Evolutionary conservation across 768 basidiomycete genomes (phyloP).

Genomic region (Trametes cingulata): DNA sequence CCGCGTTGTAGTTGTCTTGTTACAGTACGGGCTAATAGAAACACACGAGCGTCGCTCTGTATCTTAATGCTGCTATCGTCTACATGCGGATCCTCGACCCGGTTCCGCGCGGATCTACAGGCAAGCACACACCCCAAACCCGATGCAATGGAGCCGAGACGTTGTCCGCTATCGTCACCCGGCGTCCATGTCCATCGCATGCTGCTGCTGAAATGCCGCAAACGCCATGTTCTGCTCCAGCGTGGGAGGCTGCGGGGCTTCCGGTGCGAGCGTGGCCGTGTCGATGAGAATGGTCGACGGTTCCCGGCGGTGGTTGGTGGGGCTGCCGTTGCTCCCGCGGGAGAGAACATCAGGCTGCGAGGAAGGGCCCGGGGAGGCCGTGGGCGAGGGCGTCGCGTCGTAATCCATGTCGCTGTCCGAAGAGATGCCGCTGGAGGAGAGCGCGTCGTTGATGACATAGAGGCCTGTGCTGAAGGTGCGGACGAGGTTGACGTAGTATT

Average conservation of each 20-base stretch:
- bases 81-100: background rate
- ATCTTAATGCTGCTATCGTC: constrained; percentile 6
- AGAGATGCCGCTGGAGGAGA: constrained; percentile 28
- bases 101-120: background rate
- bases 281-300: constrained; percentile 41
- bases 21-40: constrained; percentile 17
- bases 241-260: constrained; percentile 59
- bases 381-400: constrained; percentile 44
- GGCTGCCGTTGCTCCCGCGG: constrained; percentile 26
- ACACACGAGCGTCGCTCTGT: constrained; percentile 9
- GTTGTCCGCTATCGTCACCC: background rate
- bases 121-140: background rate
- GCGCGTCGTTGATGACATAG: constrained; percentile 52
- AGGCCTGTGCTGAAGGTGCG: constrained; percentile 72
- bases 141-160: background rate
- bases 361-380: constrained; percentile 31
- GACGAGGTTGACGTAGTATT: constrained; percentile 93
- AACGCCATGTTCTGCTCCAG: constrained; percentile 87
- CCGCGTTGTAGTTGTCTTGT: constrained; percentile 11
- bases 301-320: constrained; percentile 24
- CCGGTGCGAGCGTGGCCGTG: constrained; percentile 41
- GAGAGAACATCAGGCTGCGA: constrained; percentile 19
- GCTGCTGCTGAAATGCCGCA: constrained; percentile 48
- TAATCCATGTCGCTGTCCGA: constrained; percentile 59
- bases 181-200: constrained; percentile 14